phyloP scores from a whole-genome alignment of 495 filamentous ascomycete species.

The Tuber umbilicatum region DNA sequence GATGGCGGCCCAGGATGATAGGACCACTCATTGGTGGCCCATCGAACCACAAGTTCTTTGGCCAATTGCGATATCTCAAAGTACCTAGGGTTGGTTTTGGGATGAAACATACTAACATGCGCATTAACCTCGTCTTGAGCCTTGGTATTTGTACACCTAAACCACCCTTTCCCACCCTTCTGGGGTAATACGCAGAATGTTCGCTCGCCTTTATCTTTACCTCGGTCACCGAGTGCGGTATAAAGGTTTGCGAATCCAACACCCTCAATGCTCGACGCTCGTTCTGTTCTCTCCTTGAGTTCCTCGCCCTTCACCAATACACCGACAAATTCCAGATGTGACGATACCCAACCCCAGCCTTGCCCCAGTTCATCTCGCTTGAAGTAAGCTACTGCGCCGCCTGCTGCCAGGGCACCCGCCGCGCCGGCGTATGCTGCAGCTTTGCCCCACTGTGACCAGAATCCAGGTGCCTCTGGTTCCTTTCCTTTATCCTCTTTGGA shows the following conservation, averaged over 20 bases:
- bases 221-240: conserved; percentile 65
- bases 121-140: conserved; percentile 72
- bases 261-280: conserved; percentile 53
- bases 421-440: conserved; percentile 78
- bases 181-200: conserved; percentile 80
- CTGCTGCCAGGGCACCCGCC: conserved; percentile 71
- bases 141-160: conserved; percentile 60
- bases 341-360: conserved; percentile 71
- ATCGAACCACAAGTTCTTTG: conserved; percentile 55
- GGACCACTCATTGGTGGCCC: conserved; percentile 49
- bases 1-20: not conserved
- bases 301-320: conserved; percentile 74
- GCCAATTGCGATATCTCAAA: conserved; percentile 59
- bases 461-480: conserved; percentile 22
- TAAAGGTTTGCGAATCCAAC: conserved; percentile 76
- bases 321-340: conserved; percentile 92
- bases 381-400: conserved; percentile 79
- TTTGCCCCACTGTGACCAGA: conserved; percentile 69
- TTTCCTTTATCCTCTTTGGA: conserved; percentile 22
- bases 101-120: conserved; percentile 82
- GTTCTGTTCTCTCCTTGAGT: conserved; percentile 58
- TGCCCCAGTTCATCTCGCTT: conserved; percentile 69
- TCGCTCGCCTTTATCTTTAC: conserved; percentile 52
- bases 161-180: conserved; percentile 44
- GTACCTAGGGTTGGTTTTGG: conserved; percentile 74